These are phyloP conservation scores for Mariannaea sp. DNA, from an alignment of 2,329 filamentous ascomycete genomes.

Conservation along the genomic window DNA sequence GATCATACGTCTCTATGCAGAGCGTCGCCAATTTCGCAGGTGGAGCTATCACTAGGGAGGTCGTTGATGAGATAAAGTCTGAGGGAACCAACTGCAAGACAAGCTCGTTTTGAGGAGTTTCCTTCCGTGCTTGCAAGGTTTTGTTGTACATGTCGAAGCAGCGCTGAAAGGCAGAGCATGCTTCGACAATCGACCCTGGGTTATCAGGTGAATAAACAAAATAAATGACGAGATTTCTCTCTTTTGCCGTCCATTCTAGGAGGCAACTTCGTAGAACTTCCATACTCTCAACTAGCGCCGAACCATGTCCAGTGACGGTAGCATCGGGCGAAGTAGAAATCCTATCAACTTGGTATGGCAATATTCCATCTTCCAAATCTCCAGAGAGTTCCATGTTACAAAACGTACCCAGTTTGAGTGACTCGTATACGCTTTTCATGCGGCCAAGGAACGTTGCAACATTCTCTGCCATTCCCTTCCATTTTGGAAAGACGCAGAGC, in stretches of 20 bases:
- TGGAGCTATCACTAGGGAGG: slow-evolving; percentile 65
- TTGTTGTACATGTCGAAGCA: slow-evolving; percentile 66
- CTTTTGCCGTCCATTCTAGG: slow-evolving; percentile 46
- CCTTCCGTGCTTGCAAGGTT: slow-evolving; percentile 48
- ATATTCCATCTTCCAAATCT: slow-evolving; percentile 50
- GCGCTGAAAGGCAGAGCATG: slow-evolving; percentile 74
- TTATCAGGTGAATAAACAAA: slow-evolving; percentile 72
- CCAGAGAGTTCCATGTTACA: slow-evolving; percentile 51
- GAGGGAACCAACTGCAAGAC: slow-evolving; percentile 77
- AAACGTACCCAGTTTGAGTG: slow-evolving; percentile 72
- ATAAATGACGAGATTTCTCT: slow-evolving; percentile 74
- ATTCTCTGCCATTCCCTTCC: slow-evolving; percentile 64
- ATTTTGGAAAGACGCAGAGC: slow-evolving; percentile 72
- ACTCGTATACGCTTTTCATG: slow-evolving; percentile 73
- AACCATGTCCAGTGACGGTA: slow-evolving; percentile 48
- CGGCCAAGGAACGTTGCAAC: slow-evolving; percentile 69
- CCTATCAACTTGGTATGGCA: slow-evolving; percentile 56
- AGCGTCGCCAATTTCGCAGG: slow-evolving; percentile 64
- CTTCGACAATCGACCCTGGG: slow-evolving; percentile 66
- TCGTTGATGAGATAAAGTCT: slow-evolving; percentile 67
- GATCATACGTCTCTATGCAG: slow-evolving; percentile 77
- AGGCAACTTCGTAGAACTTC: slow-evolving; percentile 54
- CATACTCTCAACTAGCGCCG: slow-evolving; percentile 55
- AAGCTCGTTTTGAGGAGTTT: slow-evolving; percentile 63
- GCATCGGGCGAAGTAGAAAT: slow-evolving; percentile 49